phyloP scores from a whole-genome alignment of 306 rosid genomes.

The Trifolium repens region DNA sequence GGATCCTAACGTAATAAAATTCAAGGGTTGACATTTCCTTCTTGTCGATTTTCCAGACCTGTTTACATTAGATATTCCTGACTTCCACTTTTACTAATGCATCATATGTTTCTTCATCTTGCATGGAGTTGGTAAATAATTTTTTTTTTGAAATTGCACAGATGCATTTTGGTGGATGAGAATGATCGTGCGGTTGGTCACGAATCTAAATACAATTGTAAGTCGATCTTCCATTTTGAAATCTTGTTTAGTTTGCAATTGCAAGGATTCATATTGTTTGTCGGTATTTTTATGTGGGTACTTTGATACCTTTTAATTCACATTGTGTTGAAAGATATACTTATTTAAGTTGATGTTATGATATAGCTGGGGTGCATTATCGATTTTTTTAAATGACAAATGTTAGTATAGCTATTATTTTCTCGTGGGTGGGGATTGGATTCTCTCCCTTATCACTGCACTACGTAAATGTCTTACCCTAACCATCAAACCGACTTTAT shows the following conservation, averaged over 20 bases:
- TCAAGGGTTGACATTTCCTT: background rate
- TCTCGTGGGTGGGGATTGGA: background rate
- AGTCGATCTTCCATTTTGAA: slow-evolving; percentile 44
- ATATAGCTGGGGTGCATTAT: background rate
- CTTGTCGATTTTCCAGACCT: background rate
- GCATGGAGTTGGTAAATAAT: slow-evolving; percentile 28
- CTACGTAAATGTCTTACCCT: background rate
- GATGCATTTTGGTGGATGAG: slow-evolving; percentile 98
- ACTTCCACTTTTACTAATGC: slow-evolving; percentile 9
- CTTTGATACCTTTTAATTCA: slow-evolving; percentile 11
- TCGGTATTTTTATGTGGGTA: background rate
- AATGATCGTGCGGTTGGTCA: slow-evolving; percentile 92
- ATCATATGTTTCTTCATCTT: slow-evolving; percentile 30
- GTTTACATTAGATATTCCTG: slow-evolving; percentile 2
- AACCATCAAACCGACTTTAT: background rate
- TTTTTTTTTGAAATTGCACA: slow-evolving; percentile 47
- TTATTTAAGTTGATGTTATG: background rate
- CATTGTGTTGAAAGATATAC: background rate
- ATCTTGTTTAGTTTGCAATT: slow-evolving; percentile 14
- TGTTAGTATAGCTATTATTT: background rate
- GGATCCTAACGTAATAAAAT: background rate
- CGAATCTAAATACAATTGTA: slow-evolving; percentile 93
- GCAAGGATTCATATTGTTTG: slow-evolving; percentile 1
- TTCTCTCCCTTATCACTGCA: background rate
- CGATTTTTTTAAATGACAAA: background rate